Evolutionary conservation across 257 asterid species (phyloP).

Genomic region (Ophiorrhiza pumila): DNA sequence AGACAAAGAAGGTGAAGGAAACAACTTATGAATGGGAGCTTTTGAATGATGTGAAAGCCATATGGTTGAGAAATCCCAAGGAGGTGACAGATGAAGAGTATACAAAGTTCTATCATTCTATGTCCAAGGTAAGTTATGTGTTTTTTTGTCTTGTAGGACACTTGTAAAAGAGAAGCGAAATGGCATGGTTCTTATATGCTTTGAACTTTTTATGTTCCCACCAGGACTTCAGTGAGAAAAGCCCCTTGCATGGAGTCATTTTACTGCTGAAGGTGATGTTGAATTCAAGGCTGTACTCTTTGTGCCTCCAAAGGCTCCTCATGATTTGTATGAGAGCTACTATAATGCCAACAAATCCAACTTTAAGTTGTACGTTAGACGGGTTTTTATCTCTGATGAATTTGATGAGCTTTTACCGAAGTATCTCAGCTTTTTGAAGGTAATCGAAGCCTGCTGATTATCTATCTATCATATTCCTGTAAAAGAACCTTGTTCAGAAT

Average conservation of each 20-base stretch:
- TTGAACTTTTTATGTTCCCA: constrained; percentile 6
- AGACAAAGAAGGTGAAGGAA: constrained; percentile 70
- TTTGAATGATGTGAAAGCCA: constrained; percentile 85
- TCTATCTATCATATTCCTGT: neutral
- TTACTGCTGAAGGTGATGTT: constrained; percentile 93
- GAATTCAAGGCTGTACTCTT: constrained; percentile 87
- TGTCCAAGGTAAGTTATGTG: constrained; percentile 61
- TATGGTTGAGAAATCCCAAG: constrained; percentile 85
- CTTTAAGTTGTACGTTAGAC: constrained; percentile 72
- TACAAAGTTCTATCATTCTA: constrained; percentile 71
- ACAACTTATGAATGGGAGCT: constrained; percentile 88
- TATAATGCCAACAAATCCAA: constrained; percentile 79
- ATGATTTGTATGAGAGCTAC: constrained; percentile 87
- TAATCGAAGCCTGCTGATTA: constrained; percentile 26
- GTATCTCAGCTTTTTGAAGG: constrained; percentile 83
- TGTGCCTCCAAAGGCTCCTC: constrained; percentile 95
- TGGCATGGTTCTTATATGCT: neutral
- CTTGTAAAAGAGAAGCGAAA: neutral
- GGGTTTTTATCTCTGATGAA: constrained; percentile 92
- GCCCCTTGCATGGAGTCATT: constrained; percentile 90
- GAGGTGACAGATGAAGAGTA: constrained; percentile 94
- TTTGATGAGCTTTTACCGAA: constrained; percentile 93
- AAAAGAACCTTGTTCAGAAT: neutral
- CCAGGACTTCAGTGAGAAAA: constrained; percentile 88
- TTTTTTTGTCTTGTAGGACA: neutral